A percentile compares a stretch with the other conserved stretches of the same genome.
Conservation (phyloP, 768 basidiomycete genomes). For the Collybia mongolica region DNA sequence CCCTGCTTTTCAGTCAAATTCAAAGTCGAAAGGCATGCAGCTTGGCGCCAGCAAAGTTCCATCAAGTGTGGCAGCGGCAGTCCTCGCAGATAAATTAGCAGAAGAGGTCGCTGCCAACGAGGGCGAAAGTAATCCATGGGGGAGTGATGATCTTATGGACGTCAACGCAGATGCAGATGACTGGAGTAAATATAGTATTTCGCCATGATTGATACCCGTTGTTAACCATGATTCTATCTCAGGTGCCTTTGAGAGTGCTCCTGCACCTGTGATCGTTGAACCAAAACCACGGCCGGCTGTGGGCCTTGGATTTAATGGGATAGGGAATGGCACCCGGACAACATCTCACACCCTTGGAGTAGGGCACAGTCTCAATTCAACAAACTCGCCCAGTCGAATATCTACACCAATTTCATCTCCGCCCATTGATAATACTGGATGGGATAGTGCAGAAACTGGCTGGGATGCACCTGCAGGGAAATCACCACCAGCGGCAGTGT, state of each 20-base stretch:
- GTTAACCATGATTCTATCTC: constrained; percentile 1
- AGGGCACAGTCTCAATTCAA: background rate
- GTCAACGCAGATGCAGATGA: constrained; percentile 92
- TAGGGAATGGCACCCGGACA: background rate
- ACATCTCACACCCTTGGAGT: background rate
- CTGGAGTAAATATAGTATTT: constrained; percentile 71
- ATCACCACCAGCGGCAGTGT: constrained; percentile 15
- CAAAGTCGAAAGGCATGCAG: constrained; percentile 62
- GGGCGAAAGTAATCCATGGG: constrained; percentile 61
- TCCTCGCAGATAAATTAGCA: constrained; percentile 52
- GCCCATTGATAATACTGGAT: constrained; percentile 18
- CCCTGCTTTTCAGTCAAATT: constrained; percentile 16
- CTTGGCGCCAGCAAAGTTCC: constrained; percentile 59
- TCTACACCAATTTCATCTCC: constrained; percentile 21
- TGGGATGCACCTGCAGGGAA: constrained; percentile 9
- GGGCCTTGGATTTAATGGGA: background rate
- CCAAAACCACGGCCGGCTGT: constrained; percentile 11
- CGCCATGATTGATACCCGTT: background rate
- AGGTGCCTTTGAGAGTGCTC: constrained; percentile 80
- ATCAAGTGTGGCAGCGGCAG: constrained; percentile 26
- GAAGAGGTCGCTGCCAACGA: constrained; percentile 49
- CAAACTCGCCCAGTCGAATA: constrained; percentile 1
- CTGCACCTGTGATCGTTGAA: constrained; percentile 20
- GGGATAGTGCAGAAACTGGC: constrained; percentile 17
- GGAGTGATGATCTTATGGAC: constrained; percentile 82